Base-by-base conservation (phyloP, 1,139 yeast genomes). In the Taphrina wiesneri region DNA sequence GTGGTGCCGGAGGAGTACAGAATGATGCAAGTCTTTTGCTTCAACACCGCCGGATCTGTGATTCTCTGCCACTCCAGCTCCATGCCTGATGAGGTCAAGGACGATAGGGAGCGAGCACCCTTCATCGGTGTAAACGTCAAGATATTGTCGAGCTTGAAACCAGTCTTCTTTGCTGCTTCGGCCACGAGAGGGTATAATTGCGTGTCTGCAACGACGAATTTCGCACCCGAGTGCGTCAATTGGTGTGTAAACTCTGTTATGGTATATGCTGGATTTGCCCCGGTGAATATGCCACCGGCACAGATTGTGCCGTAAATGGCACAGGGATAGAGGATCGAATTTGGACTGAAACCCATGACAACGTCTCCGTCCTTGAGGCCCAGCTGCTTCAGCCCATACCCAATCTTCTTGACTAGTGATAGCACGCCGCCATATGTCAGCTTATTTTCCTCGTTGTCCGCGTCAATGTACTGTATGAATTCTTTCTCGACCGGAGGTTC, bases 1-100 rank as follows among this genome's bases (percentile, higher is more conserved):
- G 90, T 85, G n/a, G 93, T 86, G 39, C 93, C 93, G 2, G 90
- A 85, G 2, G 95, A 87, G 75, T 87, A 88, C 68, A 75, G 69
- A 74, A 76, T 6, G 79, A 79, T 17, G 71, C 72, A 59, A 72
- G 73, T 11, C 69, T 61, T 56, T 45, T 56, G 26, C 61, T 30
- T 66, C 68, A 47, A 30, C 53, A 52, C 53, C 60, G 34, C 63
- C 53, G 56, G 68, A 56, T 47, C 51, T 13, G 67, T 63, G 59
- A 47, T 57, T 23, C 56, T 64, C 66, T 60, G 28, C 67, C 53
- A 47, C 34, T 41, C 45, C 43, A 68, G 41, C 43, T 57, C 59
- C 26, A 39, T 62, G 51, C 68, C 68, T 9, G 49, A 49, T 28
- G 34, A n/a, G n/a, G 46, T 59, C 41, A 67, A 46, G 15, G 54